Evolutionary conservation across 257 asterid genomes (phyloP), one percentile per base, ranked within the genome.

Genomic region (Ligustrum vulgare): DNA sequence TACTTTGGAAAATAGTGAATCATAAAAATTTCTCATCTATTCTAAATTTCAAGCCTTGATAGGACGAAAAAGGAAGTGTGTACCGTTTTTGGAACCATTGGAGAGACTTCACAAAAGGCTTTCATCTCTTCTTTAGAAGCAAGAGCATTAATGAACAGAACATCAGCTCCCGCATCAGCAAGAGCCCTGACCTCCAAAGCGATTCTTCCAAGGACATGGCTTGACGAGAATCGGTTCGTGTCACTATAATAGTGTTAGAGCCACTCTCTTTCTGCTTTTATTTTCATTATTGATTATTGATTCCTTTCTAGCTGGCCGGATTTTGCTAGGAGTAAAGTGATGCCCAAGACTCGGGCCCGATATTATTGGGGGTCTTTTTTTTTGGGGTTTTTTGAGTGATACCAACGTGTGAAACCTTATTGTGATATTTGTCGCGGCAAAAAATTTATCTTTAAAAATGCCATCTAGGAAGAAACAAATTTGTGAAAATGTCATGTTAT

Each of bases 161-260:
- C 97, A 87, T 94, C 98, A 76, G 94, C 98, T 72, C 98, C 98
- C 71, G 96, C 96, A 86, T 91, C 91, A 79, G 92, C 96, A 45
- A 94, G 74, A 81, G 97, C 87, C 4, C 92, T 71, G 92, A 78
- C 82, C 98, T 89, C 97, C 97, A 90, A 56, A 91, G 94, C 49
- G 98, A 78, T 83, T 91, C 98, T 65, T 90, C 88, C 9, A 94
- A 83, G 68, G 98, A 94, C 73, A 89, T 85, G 71, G 97, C 97
- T 78, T 94, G 97, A 41, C 98, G 97, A 76, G 98, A 92, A 87
- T 94, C 98, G 35, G 97, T 90, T 56, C 98, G 88, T 80, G 98
- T 97, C 80, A 94, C 97, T 73, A 94, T 90, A 66, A 94, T 93
- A 78, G 91, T 91, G 86, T 94, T 97, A 3, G 91, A 86, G 76